These are phyloP conservation scores for Penicillium occitanis DNA, from an alignment of 2,329 filamentous ascomycete species.

Conservation along the genomic window DNA sequence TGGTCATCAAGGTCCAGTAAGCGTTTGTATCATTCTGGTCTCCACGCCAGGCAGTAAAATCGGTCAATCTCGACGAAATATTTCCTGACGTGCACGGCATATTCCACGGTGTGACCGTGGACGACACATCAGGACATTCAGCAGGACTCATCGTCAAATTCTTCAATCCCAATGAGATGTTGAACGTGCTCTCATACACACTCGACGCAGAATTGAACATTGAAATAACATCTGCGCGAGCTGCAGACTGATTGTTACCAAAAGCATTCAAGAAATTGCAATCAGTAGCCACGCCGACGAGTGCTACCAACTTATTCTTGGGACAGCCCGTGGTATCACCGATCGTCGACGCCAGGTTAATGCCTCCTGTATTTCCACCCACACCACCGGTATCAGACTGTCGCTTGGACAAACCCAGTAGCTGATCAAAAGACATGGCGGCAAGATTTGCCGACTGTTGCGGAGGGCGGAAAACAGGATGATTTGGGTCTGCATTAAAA, in stretches of 20 bases:
- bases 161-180: conserved; percentile 85
- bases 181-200: conserved; percentile 87
- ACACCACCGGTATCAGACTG: conserved; percentile 68
- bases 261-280: conserved; percentile 55
- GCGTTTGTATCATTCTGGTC: conserved; percentile 75
- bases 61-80: conserved; percentile 76
- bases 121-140: conserved; percentile 68
- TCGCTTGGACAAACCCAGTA: conserved; percentile 66
- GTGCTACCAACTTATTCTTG: conserved; percentile 81
- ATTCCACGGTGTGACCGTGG: conserved; percentile 77
- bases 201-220: conserved; percentile 84
- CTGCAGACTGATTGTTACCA: conserved; percentile 66
- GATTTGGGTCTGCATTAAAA: conserved; percentile 74
- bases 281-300: conserved; percentile 89
- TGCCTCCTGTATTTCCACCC: conserved; percentile 72
- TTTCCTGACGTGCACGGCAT: conserved; percentile 59
- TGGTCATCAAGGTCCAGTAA: conserved; percentile 88
- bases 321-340: conserved; percentile 84
- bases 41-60: conserved; percentile 88
- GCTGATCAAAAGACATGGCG: conserved; percentile 59
- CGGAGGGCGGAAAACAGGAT: conserved; percentile 63
- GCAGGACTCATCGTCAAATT: conserved; percentile 74
- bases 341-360: conserved; percentile 76
- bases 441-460: conserved; percentile 58
- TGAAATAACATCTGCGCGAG: conserved; percentile 72